Percentiles rank a stretch among this genome's conserved stretches.
These are phyloP conservation scores for Aspergillus sp. DNA, from an alignment of 2,329 filamentous ascomycete species.

Conservation along the genomic window DNA sequence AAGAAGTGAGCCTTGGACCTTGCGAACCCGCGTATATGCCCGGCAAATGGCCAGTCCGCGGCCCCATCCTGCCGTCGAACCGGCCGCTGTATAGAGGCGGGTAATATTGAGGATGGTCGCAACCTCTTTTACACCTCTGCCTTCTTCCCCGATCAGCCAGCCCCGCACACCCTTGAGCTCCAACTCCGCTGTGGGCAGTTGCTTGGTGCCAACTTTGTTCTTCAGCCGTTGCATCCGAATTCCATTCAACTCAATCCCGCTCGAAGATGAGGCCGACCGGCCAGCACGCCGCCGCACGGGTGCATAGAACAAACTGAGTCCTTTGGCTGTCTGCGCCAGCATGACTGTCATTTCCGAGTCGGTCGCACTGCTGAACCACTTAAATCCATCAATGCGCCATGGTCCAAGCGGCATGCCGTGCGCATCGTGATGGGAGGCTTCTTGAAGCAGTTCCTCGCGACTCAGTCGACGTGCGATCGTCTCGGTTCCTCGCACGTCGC, in stretches of 20 bases:
- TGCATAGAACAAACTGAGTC: conserved; percentile 65
- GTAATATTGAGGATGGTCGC: conserved; percentile 69
- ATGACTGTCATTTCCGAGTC: conserved; percentile 66
- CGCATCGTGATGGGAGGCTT: not conserved
- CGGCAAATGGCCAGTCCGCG: conserved; percentile 44
- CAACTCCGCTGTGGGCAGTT: conserved; percentile 72
- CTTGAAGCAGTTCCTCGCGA: not conserved
- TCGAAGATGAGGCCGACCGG: not conserved
- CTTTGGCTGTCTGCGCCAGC: conserved; percentile 60
- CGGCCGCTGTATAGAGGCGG: conserved; percentile 45
- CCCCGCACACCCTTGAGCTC: conserved; percentile 64
- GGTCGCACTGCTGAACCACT: conserved; percentile 70
- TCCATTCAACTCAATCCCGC: conserved; percentile 53
- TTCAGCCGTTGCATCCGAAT: conserved; percentile 69
- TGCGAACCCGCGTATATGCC: conserved; percentile 44
- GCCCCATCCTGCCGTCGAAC: conserved; percentile 41
- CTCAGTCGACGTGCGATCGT: conserved; percentile 53
- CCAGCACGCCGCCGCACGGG: conserved; percentile 50
- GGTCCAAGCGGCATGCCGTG: conserved; percentile 17
- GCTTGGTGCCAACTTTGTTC: conserved; percentile 70
- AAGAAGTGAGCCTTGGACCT: conserved; percentile 39
- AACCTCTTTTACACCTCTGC: conserved; percentile 69
- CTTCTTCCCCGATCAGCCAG: conserved; percentile 67
- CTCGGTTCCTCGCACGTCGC: conserved; percentile 69
- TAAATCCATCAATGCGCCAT: conserved; percentile 62